Evolutionary conservation across 805 yeast genomes (phyloP).

Genomic region (Grigorovia humatica): DNA sequence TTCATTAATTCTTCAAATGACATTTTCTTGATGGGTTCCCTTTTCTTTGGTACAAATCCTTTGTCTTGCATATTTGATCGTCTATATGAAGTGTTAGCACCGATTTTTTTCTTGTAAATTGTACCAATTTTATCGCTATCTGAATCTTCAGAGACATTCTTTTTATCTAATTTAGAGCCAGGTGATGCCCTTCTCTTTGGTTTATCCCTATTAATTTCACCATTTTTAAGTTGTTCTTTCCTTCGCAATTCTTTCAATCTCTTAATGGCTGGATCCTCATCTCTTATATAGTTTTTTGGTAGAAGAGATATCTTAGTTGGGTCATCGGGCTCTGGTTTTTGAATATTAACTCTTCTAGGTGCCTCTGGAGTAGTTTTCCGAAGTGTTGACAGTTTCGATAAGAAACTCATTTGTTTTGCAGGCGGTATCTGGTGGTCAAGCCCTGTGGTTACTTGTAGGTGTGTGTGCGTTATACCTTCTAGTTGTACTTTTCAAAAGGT

Average conservation of each 20-base stretch:
- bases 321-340: not conserved
- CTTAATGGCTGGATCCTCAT: slow-evolving; percentile 61
- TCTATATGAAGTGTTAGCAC: slow-evolving; percentile 2
- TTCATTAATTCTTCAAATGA: slow-evolving; percentile 49
- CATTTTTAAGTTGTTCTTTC: slow-evolving; percentile 37
- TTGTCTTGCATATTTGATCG: slow-evolving; percentile 1
- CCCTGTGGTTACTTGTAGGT: not conserved
- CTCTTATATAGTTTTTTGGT: slow-evolving; percentile 24
- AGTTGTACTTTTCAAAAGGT: not conserved
- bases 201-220: slow-evolving; percentile 28
- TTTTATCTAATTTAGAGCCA: slow-evolving; percentile 1
- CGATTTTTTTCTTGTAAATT: slow-evolving; percentile 17
- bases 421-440: too few relatives aligned
- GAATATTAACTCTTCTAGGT: not conserved
- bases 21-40: slow-evolving; percentile 33
- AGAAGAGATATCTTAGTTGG: slow-evolving; percentile 8
- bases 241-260: slow-evolving; percentile 57
- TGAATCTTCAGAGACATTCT: slow-evolving; percentile 6
- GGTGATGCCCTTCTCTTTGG: not conserved
- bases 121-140: slow-evolving; percentile 11
- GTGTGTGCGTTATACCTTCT: not conserved
- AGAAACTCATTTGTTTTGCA: slow-evolving; percentile 20
- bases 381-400: slow-evolving; percentile 22
- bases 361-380: slow-evolving; percentile 13
- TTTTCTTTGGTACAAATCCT: slow-evolving; percentile 2